phyloP scores from a whole-genome alignment of 768 basidiomycete genomes.

The Cubamyces lactineus region DNA sequence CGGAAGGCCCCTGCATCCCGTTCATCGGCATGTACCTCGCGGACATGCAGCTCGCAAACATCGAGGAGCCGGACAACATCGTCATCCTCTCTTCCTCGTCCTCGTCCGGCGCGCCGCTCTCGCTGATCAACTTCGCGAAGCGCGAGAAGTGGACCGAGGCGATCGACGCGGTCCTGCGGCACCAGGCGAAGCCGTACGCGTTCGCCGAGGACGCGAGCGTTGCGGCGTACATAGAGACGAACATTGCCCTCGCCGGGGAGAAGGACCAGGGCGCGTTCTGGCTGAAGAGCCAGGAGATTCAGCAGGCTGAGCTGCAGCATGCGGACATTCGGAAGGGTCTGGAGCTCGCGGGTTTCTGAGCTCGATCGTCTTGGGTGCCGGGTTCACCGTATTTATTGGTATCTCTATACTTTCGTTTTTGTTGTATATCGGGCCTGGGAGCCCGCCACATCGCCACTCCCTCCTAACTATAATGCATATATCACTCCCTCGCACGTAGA shows the following conservation, averaged over 20 bases:
- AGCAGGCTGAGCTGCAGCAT: conserved; percentile 58
- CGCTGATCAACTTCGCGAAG: conserved; percentile 54
- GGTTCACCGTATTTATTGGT: conserved; percentile 16
- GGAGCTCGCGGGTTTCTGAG: conserved; percentile 67
- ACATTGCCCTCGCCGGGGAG: conserved; percentile 42
- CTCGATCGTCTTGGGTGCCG: neutral
- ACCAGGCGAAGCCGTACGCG: conserved; percentile 55
- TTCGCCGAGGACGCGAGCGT: conserved; percentile 51
- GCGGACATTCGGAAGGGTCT: conserved; percentile 70
- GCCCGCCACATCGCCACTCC: conserved; percentile 1
- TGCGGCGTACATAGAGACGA: conserved; percentile 49
- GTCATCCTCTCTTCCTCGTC: conserved; percentile 23
- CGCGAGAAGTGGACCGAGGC: conserved; percentile 61
- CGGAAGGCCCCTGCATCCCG: conserved; percentile 63
- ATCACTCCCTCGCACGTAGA: conserved; percentile 5
- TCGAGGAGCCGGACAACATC: conserved; percentile 49
- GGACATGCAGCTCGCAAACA: conserved; percentile 58
- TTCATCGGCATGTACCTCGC: conserved; percentile 66
- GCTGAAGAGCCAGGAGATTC: conserved; percentile 61
- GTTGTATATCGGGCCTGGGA: conserved; percentile 6
- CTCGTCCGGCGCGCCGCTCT: conserved; percentile 20
- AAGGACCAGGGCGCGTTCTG: conserved; percentile 59
- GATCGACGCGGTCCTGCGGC: conserved; percentile 56
- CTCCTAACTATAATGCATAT: neutral
- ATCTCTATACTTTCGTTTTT: neutral